A percentile compares a stretch with the other conserved stretches of the same genome.
Evolutionary conservation across 257 asterid genomes (phyloP).

Genomic region (Anisodus acutangulus): DNA sequence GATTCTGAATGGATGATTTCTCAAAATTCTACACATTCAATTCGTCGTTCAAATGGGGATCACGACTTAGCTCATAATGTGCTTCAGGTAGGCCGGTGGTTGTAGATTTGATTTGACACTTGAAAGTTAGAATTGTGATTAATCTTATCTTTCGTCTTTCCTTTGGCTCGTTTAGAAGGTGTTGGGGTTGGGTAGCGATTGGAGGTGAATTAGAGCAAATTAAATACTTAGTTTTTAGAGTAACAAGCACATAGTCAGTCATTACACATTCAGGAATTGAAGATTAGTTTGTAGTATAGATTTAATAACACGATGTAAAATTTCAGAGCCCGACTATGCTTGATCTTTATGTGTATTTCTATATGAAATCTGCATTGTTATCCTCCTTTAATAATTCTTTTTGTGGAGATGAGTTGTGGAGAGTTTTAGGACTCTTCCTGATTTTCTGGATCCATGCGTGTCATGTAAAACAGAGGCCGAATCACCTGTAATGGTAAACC

Average conservation of each 20-base stretch:
- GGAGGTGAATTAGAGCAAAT: not conserved
- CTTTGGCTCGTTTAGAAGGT: not conserved
- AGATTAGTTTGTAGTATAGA: not conserved
- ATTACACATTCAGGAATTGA: not conserved
- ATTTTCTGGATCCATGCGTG: not conserved
- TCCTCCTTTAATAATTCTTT: too few relatives aligned
- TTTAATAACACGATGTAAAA: not conserved
- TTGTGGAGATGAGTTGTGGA: too few relatives aligned
- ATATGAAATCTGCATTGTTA: constrained; percentile 3
- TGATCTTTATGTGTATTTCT: not conserved
- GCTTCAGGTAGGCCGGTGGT: constrained; percentile 58
- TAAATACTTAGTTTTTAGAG: not conserved
- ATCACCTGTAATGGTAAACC: too few relatives aligned
- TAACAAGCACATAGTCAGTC: not conserved
- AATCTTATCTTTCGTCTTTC: not conserved
- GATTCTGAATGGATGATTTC: constrained; percentile 60
- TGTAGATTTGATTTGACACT: not conserved
- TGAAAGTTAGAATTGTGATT: constrained; percentile 25
- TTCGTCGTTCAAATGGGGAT: constrained; percentile 76
- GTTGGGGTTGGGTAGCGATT: not conserved
- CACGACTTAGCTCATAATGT: constrained; percentile 71
- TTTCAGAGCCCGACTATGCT: not conserved
- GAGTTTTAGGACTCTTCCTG: not conserved
- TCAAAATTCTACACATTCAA: constrained; percentile 52
- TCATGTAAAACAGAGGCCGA: not conserved